Percentiles rank a stretch among this genome's conserved stretches.
phyloP scores from a whole-genome alignment of 768 basidiomycete genomes.

The Nevesoporus exiguus region DNA sequence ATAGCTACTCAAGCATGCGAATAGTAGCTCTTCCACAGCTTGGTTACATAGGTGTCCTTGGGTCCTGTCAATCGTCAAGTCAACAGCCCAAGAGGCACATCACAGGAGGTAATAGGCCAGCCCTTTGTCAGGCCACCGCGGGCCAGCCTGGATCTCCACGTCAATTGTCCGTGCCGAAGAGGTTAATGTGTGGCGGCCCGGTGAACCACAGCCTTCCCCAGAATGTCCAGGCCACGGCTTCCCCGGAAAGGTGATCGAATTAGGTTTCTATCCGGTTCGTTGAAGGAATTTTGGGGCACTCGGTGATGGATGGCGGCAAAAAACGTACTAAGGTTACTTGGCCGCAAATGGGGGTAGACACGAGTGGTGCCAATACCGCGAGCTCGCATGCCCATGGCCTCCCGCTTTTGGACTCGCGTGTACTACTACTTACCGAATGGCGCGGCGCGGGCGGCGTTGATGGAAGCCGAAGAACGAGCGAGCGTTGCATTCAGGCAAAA shows the following conservation, averaged over 20 bases:
- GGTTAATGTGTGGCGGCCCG: slow-evolving; percentile 13
- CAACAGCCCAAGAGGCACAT: slow-evolving; percentile 17
- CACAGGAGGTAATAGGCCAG: slow-evolving; percentile 19
- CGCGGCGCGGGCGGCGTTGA: not conserved
- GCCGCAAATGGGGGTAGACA: slow-evolving; percentile 20
- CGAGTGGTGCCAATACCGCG: slow-evolving; percentile 7
- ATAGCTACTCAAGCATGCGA: slow-evolving; percentile 8
- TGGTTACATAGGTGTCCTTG: slow-evolving; percentile 23
- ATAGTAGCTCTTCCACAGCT: not conserved
- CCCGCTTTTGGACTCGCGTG: slow-evolving; percentile 18
- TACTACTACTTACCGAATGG: not conserved
- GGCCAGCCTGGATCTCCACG: slow-evolving; percentile 15
- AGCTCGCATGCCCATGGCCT: slow-evolving; percentile 10
- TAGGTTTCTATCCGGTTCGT: slow-evolving; percentile 11
- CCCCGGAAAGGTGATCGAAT: slow-evolving; percentile 10
- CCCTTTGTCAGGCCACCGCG: slow-evolving; percentile 12
- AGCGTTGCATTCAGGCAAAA: slow-evolving; percentile 10
- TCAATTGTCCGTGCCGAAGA: slow-evolving; percentile 20
- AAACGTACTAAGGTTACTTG: slow-evolving; percentile 21
- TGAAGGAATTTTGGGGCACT: slow-evolving; percentile 6
- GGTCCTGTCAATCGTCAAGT: slow-evolving; percentile 26
- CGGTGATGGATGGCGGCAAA: slow-evolving; percentile 15
- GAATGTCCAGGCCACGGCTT: slow-evolving; percentile 9
- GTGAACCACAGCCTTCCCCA: slow-evolving; percentile 8
- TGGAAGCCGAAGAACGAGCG: slow-evolving; percentile 1